Conservation (phyloP, 371 early-diverging fungal genomes). For the Synchytrium microbalum region DNA sequence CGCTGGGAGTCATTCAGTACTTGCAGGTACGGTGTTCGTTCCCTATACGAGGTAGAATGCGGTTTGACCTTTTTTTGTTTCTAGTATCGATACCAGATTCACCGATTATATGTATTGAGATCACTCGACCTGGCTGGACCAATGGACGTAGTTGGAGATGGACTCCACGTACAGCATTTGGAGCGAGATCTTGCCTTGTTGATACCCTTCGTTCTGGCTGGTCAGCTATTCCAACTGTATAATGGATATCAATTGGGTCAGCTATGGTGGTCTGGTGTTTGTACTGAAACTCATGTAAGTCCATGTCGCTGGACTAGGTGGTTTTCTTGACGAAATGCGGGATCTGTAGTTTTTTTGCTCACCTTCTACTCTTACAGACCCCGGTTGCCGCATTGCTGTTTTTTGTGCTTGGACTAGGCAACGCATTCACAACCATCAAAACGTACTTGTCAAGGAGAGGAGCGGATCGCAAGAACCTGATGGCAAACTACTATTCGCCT, state of each 20-base stretch:
- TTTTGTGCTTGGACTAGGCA: conserved; percentile 24
- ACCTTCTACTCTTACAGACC: conserved; percentile 14
- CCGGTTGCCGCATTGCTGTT: conserved; percentile 21
- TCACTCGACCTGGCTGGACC: conserved; percentile 29
- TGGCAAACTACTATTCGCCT: background rate
- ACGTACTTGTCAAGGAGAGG: conserved; percentile 9
- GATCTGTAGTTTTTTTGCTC: background rate
- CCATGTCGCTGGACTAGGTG: conserved; percentile 6
- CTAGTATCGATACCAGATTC: conserved; percentile 28
- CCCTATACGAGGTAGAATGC: background rate
- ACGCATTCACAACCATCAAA: conserved; percentile 26
- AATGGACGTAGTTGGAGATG: conserved; percentile 37
- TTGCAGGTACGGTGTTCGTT: conserved; percentile 18
- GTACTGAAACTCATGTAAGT: conserved; percentile 9
- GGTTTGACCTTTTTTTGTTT: background rate
- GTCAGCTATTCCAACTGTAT: conserved; percentile 31
- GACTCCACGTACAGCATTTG: conserved; percentile 13
- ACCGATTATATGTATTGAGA: conserved; percentile 31
- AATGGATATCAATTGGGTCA: conserved; percentile 14
- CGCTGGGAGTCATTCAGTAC: conserved; percentile 26
- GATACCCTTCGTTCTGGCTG: conserved; percentile 27
- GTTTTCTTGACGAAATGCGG: background rate
- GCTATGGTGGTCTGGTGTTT: conserved; percentile 9
- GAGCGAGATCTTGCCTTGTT: conserved; percentile 25
- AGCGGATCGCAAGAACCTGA: background rate